Evolutionary conservation across 257 asterid species (phyloP).

Genomic region (Solanum okadae): DNA sequence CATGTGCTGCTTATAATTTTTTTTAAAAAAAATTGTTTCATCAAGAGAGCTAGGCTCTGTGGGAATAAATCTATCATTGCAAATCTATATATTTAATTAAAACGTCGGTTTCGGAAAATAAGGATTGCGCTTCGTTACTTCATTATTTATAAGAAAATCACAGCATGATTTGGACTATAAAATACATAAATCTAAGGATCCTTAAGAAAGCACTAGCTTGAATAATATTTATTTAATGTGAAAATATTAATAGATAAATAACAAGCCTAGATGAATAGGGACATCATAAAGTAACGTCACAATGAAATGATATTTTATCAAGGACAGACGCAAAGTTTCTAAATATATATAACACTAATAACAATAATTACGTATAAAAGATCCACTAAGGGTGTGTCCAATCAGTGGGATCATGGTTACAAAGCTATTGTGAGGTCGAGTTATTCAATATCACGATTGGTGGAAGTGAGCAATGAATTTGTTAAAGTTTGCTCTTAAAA

Average conservation of each 20-base stretch:
- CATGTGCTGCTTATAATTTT: slow-evolving; percentile 36
- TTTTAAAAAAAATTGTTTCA: background rate
- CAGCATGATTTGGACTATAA: background rate
- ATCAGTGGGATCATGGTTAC: background rate
- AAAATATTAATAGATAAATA: background rate
- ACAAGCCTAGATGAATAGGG: slow-evolving; percentile 6
- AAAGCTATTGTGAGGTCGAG: background rate
- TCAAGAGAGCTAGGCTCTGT: background rate
- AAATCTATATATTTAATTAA: background rate
- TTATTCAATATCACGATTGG: background rate
- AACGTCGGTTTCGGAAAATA: slow-evolving; percentile 17
- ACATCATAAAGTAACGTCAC: background rate
- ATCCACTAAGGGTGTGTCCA: background rate
- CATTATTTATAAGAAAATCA: background rate
- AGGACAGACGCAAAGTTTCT: background rate
- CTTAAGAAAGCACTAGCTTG: background rate
- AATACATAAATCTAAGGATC: background rate
- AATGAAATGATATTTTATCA: background rate
- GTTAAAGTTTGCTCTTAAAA: background rate
- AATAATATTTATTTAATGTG: background rate
- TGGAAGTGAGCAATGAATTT: background rate
- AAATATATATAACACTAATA: background rate
- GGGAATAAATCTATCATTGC: background rate
- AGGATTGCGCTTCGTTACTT: background rate
- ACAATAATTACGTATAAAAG: background rate